A percentile compares a stretch with the other conserved stretches of the same genome.
Conservation (phyloP, 2,329 filamentous ascomycete species). For the Emmonsiellopsis sp. region DNA sequence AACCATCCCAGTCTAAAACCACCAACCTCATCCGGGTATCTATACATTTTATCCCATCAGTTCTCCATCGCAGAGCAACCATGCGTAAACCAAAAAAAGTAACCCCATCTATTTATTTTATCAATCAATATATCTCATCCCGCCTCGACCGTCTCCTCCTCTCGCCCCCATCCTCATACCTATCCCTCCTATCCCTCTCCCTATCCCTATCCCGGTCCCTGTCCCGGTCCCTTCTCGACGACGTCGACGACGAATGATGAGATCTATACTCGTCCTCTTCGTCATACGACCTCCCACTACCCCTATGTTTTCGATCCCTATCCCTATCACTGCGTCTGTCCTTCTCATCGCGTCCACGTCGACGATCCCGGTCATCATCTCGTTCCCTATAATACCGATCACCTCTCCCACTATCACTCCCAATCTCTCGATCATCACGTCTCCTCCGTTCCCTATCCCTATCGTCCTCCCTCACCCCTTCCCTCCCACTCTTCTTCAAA, state of each 20-base stretch:
- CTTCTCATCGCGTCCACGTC: conserved; percentile 21
- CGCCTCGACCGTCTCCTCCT: conserved; percentile 1
- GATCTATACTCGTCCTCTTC: conserved; percentile 26
- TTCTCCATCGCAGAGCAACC: neutral
- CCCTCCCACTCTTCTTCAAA: conserved; percentile 27
- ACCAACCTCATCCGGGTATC: neutral
- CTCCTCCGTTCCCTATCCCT: conserved; percentile 21
- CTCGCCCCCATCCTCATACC: conserved; percentile 9
- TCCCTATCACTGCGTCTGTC: conserved; percentile 14
- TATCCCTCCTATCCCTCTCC: conserved; percentile 18
- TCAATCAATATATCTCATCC: neutral
- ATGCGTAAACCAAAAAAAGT: neutral
- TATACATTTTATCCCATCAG: neutral
- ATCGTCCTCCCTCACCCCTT: conserved; percentile 17
- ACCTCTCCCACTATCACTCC: conserved; percentile 19
- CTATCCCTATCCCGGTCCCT: conserved; percentile 20
- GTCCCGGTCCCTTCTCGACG: conserved; percentile 23
- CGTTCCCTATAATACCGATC: conserved; percentile 24
- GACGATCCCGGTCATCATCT: conserved; percentile 17
- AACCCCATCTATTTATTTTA: conserved; percentile 7
- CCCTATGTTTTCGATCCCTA: conserved; percentile 16
- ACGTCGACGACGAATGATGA: conserved; percentile 22
- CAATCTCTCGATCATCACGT: conserved; percentile 24
- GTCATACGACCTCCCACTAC: conserved; percentile 16
- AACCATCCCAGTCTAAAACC: too few species aligned